Conservation (phyloP, 73 alveolate species). For the Blepharisma stoltei region DNA sequence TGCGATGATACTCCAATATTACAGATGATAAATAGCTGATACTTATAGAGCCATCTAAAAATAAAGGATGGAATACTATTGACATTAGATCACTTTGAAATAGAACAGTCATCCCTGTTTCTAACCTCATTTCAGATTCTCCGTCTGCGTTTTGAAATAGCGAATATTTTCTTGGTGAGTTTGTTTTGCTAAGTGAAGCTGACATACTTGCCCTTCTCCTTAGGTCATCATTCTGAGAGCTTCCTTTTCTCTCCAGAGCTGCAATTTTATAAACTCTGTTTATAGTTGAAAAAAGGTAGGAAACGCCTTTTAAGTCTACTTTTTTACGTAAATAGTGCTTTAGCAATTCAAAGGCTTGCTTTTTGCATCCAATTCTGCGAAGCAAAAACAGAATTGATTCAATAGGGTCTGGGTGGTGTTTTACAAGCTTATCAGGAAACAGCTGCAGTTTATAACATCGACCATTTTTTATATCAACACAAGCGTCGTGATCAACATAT, state of each 20-base stretch:
- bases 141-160: too few relatives aligned
- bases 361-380: not conserved
- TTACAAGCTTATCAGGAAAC: not conserved
- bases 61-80: not conserved
- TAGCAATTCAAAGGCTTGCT: not conserved
- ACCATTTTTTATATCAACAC: conserved; percentile 19
- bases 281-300: not conserved
- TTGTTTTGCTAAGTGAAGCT: too few relatives aligned
- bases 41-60: not conserved
- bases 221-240: not conserved
- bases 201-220: not conserved
- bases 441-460: conserved; percentile 1
- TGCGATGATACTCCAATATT: not conserved
- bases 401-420: not conserved
- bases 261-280: not conserved
- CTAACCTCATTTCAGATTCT: conserved; percentile 13
- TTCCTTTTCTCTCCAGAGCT: not conserved
- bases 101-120: not conserved
- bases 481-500: not conserved
- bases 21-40: not conserved
- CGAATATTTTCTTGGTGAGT: too few relatives aligned
- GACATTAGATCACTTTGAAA: not conserved
- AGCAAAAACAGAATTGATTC: not conserved
- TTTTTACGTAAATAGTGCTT: not conserved
- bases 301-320: not conserved